Conservation (phyloP, 2,329 filamentous ascomycete species). For the Thielaviopsis ethacetica region DNA sequence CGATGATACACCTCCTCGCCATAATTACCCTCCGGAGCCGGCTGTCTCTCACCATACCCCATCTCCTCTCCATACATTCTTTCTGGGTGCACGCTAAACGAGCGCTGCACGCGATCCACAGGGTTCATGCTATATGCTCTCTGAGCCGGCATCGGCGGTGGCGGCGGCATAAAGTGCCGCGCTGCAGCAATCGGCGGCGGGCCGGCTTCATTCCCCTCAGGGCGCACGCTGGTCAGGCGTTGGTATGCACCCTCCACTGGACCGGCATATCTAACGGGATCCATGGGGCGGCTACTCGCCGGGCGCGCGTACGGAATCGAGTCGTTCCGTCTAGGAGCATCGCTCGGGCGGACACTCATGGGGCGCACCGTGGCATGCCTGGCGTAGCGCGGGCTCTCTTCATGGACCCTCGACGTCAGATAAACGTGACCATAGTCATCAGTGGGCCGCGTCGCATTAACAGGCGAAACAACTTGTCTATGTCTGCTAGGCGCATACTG, state of each 20-base stretch:
- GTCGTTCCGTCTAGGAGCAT: background rate
- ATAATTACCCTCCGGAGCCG: slow-evolving; percentile 5
- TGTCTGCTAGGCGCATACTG: slow-evolving; percentile 18
- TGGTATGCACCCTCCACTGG: slow-evolving; percentile 23
- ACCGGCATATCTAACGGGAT: slow-evolving; percentile 26
- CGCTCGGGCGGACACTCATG: slow-evolving; percentile 5
- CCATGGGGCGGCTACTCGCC: slow-evolving; percentile 40
- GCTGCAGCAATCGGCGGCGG: background rate
- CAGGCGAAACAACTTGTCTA: slow-evolving; percentile 36
- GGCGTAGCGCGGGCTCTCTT: slow-evolving; percentile 35
- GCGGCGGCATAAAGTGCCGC: background rate
- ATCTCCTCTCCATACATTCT: slow-evolving; percentile 26
- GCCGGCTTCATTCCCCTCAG: slow-evolving; percentile 17
- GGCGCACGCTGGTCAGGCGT: slow-evolving; percentile 27
- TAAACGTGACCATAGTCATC: slow-evolving; percentile 34
- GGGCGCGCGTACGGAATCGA: slow-evolving; percentile 25
- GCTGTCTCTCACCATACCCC: background rate
- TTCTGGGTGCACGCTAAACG: slow-evolving; percentile 26
- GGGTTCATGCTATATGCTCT: slow-evolving; percentile 22
- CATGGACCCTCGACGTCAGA: slow-evolving; percentile 25
- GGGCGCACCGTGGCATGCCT: background rate
- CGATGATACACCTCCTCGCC: slow-evolving; percentile 12
- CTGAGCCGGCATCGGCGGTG: slow-evolving; percentile 8
- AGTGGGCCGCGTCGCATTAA: slow-evolving; percentile 25
- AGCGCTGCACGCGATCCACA: slow-evolving; percentile 18